phyloP scores from a whole-genome alignment of 2,329 filamentous ascomycete species.

The Exophiala mesophila region DNA sequence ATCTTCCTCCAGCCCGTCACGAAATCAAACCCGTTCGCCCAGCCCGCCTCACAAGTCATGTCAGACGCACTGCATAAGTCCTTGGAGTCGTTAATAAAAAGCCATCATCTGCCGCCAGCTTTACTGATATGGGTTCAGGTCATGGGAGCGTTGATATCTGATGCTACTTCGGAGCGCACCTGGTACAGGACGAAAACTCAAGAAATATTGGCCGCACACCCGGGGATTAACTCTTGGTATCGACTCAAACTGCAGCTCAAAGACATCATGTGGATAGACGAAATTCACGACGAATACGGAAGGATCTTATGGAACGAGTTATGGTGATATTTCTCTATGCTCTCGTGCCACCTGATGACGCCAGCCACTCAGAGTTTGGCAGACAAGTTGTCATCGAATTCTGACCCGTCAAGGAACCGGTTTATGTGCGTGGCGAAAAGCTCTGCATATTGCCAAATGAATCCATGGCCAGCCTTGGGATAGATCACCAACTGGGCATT shows the following conservation, averaged over 20 bases:
- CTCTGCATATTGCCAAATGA: conserved; percentile 20
- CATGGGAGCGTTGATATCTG: conserved; percentile 15
- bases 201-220: not conserved
- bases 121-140: conserved; percentile 15
- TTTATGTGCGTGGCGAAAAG: conserved; percentile 16
- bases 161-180: conserved; percentile 7
- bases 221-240: conserved; percentile 6
- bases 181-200: conserved; percentile 11
- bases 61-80: conserved; percentile 7
- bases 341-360: too few species aligned
- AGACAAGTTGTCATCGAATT: conserved; percentile 7
- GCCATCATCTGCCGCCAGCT: not conserved
- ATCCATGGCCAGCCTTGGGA: conserved; percentile 16
- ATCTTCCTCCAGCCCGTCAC: conserved; percentile 19
- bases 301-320: conserved; percentile 13
- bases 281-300: conserved; percentile 11
- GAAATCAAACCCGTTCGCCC: conserved; percentile 10
- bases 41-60: conserved; percentile 5
- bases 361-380: not conserved
- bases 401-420: conserved; percentile 15
- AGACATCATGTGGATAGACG: conserved; percentile 11
- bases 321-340: too few species aligned
- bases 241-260: conserved; percentile 8
- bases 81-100: not conserved
- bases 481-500: conserved; percentile 20